Evolutionary conservation across 331 rosid species (phyloP).

Genomic region (Telfairia occidentalis): DNA sequence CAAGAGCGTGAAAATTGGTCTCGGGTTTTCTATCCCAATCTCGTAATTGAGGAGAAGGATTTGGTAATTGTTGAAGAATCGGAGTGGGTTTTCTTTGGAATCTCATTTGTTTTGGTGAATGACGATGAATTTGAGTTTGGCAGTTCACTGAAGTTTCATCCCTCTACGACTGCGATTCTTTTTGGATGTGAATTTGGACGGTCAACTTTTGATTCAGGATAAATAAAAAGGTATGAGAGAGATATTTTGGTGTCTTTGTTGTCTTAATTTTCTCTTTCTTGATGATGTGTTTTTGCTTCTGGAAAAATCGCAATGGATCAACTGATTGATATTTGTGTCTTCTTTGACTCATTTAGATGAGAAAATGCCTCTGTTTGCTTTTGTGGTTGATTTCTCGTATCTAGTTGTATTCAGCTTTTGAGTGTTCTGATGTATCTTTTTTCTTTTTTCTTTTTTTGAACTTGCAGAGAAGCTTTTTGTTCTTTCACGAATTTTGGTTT

Average conservation of each 20-base stretch:
- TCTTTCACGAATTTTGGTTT: not conserved
- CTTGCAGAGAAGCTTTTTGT: not conserved
- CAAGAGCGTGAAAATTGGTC: not conserved
- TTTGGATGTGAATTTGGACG: not conserved
- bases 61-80: constrained; percentile 4
- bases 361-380: not conserved
- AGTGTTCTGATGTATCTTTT: not conserved
- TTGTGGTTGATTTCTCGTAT: not conserved
- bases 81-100: not conserved
- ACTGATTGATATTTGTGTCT: not conserved
- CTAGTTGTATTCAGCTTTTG: not conserved
- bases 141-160: not conserved
- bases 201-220: constrained; percentile 11
- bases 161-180: not conserved
- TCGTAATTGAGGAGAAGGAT: not conserved
- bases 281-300: not conserved
- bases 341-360: not conserved
- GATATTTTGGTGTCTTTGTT: not conserved
- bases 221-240: not conserved
- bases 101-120: not conserved
- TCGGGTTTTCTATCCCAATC: too few species aligned
- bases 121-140: not conserved
- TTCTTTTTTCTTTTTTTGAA: not conserved
- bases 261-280: not conserved
- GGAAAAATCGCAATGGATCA: not conserved